Base-by-base conservation (phyloP, 805 yeast genomes). In the Torulaspora maleeae region DNA sequence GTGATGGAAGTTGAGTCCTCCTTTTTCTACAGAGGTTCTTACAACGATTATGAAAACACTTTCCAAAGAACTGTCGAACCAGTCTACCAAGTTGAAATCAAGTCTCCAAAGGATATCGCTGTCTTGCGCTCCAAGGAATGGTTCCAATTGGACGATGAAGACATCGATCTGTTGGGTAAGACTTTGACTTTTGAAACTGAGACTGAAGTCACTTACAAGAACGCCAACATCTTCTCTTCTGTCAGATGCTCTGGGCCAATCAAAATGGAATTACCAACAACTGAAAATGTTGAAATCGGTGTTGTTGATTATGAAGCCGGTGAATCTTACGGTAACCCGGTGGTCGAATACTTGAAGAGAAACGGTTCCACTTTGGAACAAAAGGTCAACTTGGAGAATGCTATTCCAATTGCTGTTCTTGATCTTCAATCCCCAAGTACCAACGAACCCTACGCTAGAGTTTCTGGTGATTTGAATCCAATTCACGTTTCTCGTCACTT, bases 381-480 rank as follows among this genome's bases (percentile, higher is more conserved):
- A 74, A 95, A 96, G 49, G 77, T 91, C 51, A 74, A 79, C 62
- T 85, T 93, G 65, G 99, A 91, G 70, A 85, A 87, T 66, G 78
- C 86, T 44, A 90, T 91, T 61, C 95, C 96, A 59, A 77, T 93
- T 56, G 78, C 84, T 37, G 75, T 83, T 45, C 55, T 70, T 39
- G 74, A 70, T 32, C 51, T 70, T 13, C 86, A 86, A 67, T 86
- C 98, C 36, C 99, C 99, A 64, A 86, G 89, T 52, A 84, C 96
- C 45, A 93, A 93, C 69, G 98, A 88, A 73, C 87, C 95, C 22
- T 93, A 93, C 64, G 99, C 96, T 52, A 86, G 81, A 64, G 97
- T 93, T 35, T 91, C 98, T 51, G 98, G 98, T 65, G 99, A 93
- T 70, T 91, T 79, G 80, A 93, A 93, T 70, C 99, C 99, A 51